Evolutionary conservation across 345 rosid genomes (phyloP).

Genomic region (Populus euphratica): DNA sequence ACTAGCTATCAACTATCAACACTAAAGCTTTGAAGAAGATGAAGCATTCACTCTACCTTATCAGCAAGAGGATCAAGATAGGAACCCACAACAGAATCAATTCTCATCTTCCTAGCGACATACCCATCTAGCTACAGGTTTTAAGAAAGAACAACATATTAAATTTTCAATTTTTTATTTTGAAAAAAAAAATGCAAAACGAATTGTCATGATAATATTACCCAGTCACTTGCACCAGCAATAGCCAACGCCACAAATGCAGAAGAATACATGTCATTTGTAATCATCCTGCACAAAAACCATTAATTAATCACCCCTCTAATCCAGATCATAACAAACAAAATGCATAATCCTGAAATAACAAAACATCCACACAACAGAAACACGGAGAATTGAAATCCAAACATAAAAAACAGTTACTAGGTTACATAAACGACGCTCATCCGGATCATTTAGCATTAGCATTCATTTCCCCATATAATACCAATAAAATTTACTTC

Average conservation of each 20-base stretch:
- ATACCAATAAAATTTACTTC: too few relatives aligned
- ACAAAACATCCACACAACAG: too few relatives aligned
- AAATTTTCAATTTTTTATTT: not conserved
- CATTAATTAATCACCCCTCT: not conserved
- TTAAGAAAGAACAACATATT: not conserved
- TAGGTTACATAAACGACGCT: too few relatives aligned
- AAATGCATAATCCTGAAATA: not conserved
- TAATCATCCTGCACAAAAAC: slow-evolving; percentile 66
- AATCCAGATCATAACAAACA: not conserved
- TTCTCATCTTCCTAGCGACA: slow-evolving; percentile 82
- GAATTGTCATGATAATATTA: slow-evolving; percentile 13
- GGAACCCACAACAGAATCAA: slow-evolving; percentile 90
- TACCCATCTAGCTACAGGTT: slow-evolving; percentile 81
- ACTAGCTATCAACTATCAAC: not conserved
- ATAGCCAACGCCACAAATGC: slow-evolving; percentile 69
- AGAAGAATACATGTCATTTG: slow-evolving; percentile 65
- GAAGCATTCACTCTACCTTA: slow-evolving; percentile 46
- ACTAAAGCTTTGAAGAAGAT: slow-evolving; percentile 4
- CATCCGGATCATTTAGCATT: too few relatives aligned
- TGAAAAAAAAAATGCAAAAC: not conserved
- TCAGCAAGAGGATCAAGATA: slow-evolving; percentile 98
- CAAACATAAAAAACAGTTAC: too few relatives aligned
- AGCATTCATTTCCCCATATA: too few relatives aligned
- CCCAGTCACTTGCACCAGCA: slow-evolving; percentile 94
- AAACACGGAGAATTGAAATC: too few relatives aligned